A percentile compares a stretch with the other conserved stretches of the same genome.
Conservation (phyloP, 305 asterid species). For the Nicotiana rustica region DNA sequence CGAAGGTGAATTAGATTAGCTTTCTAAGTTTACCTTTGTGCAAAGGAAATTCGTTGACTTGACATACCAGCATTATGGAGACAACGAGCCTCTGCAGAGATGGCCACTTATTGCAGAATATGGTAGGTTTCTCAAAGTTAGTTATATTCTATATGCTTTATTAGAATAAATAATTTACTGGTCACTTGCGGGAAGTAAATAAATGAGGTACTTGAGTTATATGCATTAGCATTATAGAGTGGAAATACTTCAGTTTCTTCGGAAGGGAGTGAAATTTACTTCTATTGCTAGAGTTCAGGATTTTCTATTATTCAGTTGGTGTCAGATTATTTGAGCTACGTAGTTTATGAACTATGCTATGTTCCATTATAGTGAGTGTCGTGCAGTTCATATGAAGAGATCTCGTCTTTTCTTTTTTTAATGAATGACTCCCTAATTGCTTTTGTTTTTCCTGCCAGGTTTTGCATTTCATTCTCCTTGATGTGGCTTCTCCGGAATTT, state of each 20-base stretch:
- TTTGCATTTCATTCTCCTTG: conserved; percentile 41
- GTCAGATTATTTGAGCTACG: not conserved
- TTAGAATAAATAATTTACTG: not conserved
- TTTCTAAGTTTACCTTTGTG: conserved; percentile 33
- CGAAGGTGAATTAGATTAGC: conserved; percentile 33
- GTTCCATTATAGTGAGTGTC: not conserved
- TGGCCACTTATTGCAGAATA: conserved; percentile 33
- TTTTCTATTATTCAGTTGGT: not conserved
- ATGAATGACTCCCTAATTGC: conserved; percentile 3
- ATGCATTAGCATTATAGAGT: not conserved
- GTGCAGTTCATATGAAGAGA: not conserved
- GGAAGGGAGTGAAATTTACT: conserved; percentile 4
- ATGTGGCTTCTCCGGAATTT: conserved; percentile 34
- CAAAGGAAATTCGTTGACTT: conserved; percentile 46
- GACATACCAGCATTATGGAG: conserved; percentile 40
- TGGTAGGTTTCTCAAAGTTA: conserved; percentile 39
- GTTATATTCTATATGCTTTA: not conserved
- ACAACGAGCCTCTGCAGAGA: conserved; percentile 37
- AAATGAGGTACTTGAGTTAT: not conserved
- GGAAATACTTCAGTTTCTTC: not conserved
- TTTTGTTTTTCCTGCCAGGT: conserved; percentile 30
- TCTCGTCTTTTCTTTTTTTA: not conserved
- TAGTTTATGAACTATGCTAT: conserved; percentile 14
- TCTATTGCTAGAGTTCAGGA: conserved; percentile 10
- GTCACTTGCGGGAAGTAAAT: not conserved